Conservation (phyloP, 352 stramenopile species). For the Pythium coloratum region DNA sequence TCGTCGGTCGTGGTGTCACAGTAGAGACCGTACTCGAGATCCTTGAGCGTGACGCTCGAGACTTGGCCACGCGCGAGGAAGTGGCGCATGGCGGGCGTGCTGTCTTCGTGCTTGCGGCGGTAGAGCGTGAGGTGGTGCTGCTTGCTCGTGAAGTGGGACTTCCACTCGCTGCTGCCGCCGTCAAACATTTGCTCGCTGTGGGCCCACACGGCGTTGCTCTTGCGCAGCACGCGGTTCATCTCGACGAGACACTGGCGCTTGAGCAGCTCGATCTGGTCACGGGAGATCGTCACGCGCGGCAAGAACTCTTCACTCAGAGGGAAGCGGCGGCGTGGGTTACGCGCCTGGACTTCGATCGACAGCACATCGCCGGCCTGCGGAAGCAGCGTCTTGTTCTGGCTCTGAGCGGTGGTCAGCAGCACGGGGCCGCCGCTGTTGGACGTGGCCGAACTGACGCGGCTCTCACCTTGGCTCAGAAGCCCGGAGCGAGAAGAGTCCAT, state of each 20-base stretch:
- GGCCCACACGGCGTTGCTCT: constrained; percentile 30
- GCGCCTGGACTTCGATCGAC: constrained; percentile 60
- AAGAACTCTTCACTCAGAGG: constrained; percentile 54
- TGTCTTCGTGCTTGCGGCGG: constrained; percentile 38
- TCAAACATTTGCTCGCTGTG: constrained; percentile 42
- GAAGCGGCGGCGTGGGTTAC: constrained; percentile 62
- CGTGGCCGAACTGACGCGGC: constrained; percentile 16
- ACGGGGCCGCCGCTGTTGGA: constrained; percentile 17
- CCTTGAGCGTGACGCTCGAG: constrained; percentile 52
- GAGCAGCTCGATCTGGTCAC: constrained; percentile 45
- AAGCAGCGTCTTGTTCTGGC: constrained; percentile 32
- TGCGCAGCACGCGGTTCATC: constrained; percentile 49
- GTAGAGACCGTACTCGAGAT: constrained; percentile 72
- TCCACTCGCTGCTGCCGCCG: constrained; percentile 56
- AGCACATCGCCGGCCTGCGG: constrained; percentile 52
- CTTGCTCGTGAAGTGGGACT: constrained; percentile 48
- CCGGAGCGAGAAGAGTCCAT: constrained; percentile 2
- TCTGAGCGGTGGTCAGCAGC: constrained; percentile 21
- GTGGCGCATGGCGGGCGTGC: constrained; percentile 14
- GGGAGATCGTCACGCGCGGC: constrained; percentile 40
- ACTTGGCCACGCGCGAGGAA: constrained; percentile 65
- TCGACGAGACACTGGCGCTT: constrained; percentile 41
- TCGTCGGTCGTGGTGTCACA: constrained; percentile 70
- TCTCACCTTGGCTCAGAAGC: constrained; percentile 1
- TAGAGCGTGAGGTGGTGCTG: constrained; percentile 52